These are phyloP conservation scores for Hypoxylon crocopeplum DNA, from an alignment of 495 filamentous ascomycete species.

Conservation along the genomic window DNA sequence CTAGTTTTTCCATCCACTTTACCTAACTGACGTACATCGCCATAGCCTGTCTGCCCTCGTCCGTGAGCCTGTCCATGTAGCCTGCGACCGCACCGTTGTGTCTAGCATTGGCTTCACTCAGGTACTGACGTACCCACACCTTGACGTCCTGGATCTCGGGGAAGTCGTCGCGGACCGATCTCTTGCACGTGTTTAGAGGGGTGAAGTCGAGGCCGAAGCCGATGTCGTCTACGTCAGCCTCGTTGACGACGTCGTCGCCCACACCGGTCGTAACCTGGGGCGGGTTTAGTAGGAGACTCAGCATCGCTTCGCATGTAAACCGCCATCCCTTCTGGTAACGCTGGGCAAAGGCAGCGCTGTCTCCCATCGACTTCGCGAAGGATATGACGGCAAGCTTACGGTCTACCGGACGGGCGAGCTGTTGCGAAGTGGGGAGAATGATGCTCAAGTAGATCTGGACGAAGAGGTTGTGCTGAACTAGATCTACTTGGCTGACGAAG, in stretches of 20 bases:
- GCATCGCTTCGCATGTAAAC: slow-evolving; percentile 81
- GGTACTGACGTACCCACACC: slow-evolving; percentile 76
- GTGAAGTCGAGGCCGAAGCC: slow-evolving; percentile 95
- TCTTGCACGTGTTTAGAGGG: slow-evolving; percentile 84
- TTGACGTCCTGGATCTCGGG: slow-evolving; percentile 82
- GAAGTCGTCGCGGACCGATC: slow-evolving; percentile 71
- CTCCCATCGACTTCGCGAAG: slow-evolving; percentile 85
- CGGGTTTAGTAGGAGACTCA: slow-evolving; percentile 87
- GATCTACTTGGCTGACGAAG: slow-evolving; percentile 80
- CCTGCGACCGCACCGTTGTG: slow-evolving; percentile 48
- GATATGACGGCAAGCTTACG: slow-evolving; percentile 94
- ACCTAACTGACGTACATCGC: slow-evolving; percentile 49
- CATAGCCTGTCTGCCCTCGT: slow-evolving; percentile 50
- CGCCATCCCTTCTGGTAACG: slow-evolving; percentile 86
- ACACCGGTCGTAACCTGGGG: slow-evolving; percentile 67
- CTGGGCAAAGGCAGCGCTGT: slow-evolving; percentile 78
- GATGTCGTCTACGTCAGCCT: slow-evolving; percentile 91
- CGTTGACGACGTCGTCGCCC: slow-evolving; percentile 77
- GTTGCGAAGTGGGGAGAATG: slow-evolving; percentile 86
- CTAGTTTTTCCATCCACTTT: background rate
- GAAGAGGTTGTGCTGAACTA: slow-evolving; percentile 82
- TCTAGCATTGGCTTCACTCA: slow-evolving; percentile 60
- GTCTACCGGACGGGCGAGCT: slow-evolving; percentile 83
- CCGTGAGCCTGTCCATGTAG: slow-evolving; percentile 49
- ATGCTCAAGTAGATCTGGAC: slow-evolving; percentile 81